phyloP scores from a whole-genome alignment of 148 eudicot genomes.

The Camellia sinensis region DNA sequence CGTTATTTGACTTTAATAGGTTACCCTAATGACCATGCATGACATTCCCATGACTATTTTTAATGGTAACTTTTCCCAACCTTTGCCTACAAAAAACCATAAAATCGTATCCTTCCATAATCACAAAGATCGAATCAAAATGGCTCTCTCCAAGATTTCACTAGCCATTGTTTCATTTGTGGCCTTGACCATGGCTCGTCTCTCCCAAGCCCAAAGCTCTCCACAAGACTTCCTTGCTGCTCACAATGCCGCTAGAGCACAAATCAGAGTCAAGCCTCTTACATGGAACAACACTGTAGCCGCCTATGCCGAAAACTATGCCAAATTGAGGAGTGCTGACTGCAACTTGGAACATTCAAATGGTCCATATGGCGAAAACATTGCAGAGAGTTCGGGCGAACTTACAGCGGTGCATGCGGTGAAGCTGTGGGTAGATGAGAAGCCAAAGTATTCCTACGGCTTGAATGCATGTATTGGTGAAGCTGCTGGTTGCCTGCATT shows the following conservation, averaged over 20 bases:
- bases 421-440: conserved; percentile 37
- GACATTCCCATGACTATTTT: not conserved
- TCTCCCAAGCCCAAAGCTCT: conserved; percentile 20
- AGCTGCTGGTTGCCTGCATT: conserved; percentile 34
- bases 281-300: conserved; percentile 48
- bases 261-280: conserved; percentile 26
- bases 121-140: not conserved
- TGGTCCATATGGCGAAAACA: conserved; percentile 25
- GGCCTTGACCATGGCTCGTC: conserved; percentile 14
- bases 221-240: conserved; percentile 28
- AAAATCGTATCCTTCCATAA: not conserved
- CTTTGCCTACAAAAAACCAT: not conserved
- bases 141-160: conserved; percentile 4
- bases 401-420: conserved; percentile 32
- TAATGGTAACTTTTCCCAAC: not conserved
- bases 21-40: not conserved
- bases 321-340: conserved; percentile 27
- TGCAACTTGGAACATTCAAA: conserved; percentile 36
- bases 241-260: conserved; percentile 45
- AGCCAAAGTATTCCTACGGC: conserved; percentile 20
- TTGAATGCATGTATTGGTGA: conserved; percentile 36
- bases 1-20: not conserved
- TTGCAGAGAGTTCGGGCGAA: conserved; percentile 23
- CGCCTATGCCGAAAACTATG: conserved; percentile 36
- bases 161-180: not conserved